Percentiles rank a stretch among this genome's conserved stretches.
phyloP scores from a whole-genome alignment of 441 rosid species.

The Codiaeum variegatum region DNA sequence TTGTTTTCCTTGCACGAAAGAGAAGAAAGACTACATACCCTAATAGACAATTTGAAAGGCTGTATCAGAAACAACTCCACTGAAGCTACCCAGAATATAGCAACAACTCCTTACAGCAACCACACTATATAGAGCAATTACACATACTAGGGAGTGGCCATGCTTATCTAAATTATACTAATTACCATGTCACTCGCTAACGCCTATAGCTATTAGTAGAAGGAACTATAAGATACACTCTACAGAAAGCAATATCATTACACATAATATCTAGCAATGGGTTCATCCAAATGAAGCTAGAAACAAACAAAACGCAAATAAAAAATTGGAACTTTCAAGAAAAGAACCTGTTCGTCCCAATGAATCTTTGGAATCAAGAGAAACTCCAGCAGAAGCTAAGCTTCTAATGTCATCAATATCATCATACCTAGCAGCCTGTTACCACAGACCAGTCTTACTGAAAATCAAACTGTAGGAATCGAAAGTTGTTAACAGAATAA shows the following conservation, averaged over 20 bases:
- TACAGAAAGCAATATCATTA: not conserved
- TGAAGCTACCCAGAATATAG: not conserved
- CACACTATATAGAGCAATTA: not conserved
- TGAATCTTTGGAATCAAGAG: constrained; percentile 74
- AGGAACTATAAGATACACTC: not conserved
- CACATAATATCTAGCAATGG: not conserved
- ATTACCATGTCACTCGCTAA: not conserved
- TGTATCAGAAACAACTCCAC: not conserved
- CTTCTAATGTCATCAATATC: constrained; percentile 64
- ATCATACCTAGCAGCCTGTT: constrained; percentile 80
- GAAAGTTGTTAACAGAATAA: not conserved
- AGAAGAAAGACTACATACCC: too few species aligned
- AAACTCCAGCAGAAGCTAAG: constrained; percentile 55
- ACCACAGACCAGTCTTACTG: not conserved
- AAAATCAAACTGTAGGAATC: not conserved
- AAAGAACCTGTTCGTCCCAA: constrained; percentile 67
- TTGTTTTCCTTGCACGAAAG: too few species aligned
- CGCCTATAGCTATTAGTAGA: not conserved
- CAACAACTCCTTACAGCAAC: not conserved
- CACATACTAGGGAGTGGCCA: not conserved
- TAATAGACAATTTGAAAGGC: too few species aligned
- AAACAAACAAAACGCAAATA: not conserved
- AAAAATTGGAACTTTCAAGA: not conserved
- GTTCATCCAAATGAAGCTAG: not conserved
- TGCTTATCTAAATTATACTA: not conserved